Evolutionary conservation across 2,329 filamentous ascomycete genomes (phyloP), one percentile per base, ranked within the genome.

Genomic region (Cytospora piceae): DNA sequence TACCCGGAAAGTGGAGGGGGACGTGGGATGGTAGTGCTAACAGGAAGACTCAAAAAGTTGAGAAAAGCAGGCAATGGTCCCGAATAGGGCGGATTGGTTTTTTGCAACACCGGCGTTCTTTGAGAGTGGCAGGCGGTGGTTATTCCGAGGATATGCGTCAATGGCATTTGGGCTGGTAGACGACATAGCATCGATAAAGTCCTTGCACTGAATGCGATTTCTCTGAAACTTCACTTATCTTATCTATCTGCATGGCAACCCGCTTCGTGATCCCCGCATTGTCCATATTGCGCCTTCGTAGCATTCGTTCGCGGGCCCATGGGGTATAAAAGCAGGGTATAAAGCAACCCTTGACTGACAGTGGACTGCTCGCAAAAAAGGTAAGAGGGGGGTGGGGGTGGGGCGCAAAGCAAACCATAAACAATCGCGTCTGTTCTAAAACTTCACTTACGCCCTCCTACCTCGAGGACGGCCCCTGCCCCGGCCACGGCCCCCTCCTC

Each of bases 381-480:
- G 39, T 42, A n/a, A n/a, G n/a, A n/a, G 20, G 20, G 14, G 39
- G 39, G 39, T 6, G 11, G n/a, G n/a, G n/a, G n/a, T n/a, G n/a
- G n/a, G n/a, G n/a, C n/a, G n/a, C 8, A 49, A 49, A 24, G n/a
- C 46, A 49, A 22, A 14, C n/a, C 5, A 46, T 24, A 2, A 49
- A 24, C 27, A 29, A 22, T 49, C 11, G n/a, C 39, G 5, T 15
- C 9, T 32, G 1, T 24, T 34, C n/a, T 3, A 37, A 51, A 22
- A 17, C 17, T 22, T 24, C 46, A 24, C 59, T 63, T 51, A 61
- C 34, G 67, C 59, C 12, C 66, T 61, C 15, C 70, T 27, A 0
- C 68, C 69, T 3, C 70, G 55, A 11, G 64, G 6, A 34, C 61
- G 20, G 42, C 69, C 51, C 9, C 63, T 58, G 31, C 68, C 29